Percentiles rank a stretch among this genome's conserved stretches.
phyloP scores from a whole-genome alignment of 2,329 filamentous ascomycete genomes.

The Exophiala mesophila region DNA sequence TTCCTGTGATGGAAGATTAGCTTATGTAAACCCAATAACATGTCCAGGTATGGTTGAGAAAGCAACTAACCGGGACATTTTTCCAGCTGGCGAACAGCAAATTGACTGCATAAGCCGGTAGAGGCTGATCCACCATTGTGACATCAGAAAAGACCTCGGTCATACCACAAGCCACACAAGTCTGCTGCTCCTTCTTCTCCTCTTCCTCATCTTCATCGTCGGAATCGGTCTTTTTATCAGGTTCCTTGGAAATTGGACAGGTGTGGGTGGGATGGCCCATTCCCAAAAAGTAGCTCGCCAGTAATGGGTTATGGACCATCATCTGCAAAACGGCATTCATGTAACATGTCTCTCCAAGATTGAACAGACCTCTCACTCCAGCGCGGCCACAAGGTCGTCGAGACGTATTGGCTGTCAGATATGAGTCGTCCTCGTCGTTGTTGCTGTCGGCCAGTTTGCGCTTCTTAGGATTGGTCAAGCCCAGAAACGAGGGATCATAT shows the following conservation, averaged over 20 bases:
- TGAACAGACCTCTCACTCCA: constrained; percentile 87
- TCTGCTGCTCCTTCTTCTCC: constrained; percentile 28
- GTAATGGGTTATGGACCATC: constrained; percentile 85
- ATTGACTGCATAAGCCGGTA: constrained; percentile 84
- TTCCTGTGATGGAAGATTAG: constrained; percentile 43
- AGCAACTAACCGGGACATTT: constrained; percentile 60
- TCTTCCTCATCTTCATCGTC: constrained; percentile 26
- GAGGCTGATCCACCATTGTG: constrained; percentile 61
- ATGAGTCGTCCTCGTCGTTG: constrained; percentile 55
- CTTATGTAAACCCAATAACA: too few species aligned
- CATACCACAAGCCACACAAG: constrained; percentile 57
- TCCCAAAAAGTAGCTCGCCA: constrained; percentile 86
- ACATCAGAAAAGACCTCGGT: constrained; percentile 61
- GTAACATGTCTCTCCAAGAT: constrained; percentile 97
- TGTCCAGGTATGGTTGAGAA: neutral
- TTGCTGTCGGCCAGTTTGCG: constrained; percentile 35
- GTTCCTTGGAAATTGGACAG: constrained; percentile 50
- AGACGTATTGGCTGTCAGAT: constrained; percentile 23
- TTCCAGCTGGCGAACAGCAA: constrained; percentile 89
- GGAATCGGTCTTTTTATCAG: constrained; percentile 26
- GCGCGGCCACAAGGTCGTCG: constrained; percentile 76
- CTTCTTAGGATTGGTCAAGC: constrained; percentile 28
- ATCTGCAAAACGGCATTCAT: constrained; percentile 94
- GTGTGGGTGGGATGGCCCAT: constrained; percentile 79
- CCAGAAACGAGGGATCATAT: constrained; percentile 23